Conservation (phyloP, 345 rosid species). For the Isatis tinctoria region DNA sequence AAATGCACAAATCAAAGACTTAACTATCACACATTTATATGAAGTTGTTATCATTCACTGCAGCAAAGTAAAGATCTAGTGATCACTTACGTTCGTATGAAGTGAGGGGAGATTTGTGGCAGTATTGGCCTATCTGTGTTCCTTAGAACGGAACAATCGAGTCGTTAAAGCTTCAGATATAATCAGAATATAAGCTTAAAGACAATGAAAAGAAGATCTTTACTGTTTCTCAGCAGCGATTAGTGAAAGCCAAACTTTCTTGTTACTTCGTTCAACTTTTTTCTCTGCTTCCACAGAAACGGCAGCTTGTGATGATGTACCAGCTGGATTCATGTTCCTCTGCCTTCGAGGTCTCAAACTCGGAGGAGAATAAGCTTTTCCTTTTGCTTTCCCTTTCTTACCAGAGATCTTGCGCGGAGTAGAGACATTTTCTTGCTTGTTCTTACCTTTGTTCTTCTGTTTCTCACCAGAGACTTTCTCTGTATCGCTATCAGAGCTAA, state of each 20-base stretch:
- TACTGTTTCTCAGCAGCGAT: background rate
- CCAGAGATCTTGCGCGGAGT: background rate
- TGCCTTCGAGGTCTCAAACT: background rate
- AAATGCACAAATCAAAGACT: background rate
- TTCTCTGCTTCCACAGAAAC: background rate
- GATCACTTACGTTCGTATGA: background rate
- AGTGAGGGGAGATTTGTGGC: background rate
- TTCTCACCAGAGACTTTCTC: background rate
- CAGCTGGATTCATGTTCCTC: background rate
- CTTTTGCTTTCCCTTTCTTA: background rate
- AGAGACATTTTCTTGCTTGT: background rate
- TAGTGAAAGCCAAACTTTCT: constrained; percentile 8
- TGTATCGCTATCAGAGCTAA: background rate
- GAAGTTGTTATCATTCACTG: background rate
- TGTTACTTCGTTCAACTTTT: background rate
- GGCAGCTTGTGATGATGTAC: background rate
- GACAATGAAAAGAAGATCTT: background rate
- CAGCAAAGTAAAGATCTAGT: background rate
- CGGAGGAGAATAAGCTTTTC: background rate
- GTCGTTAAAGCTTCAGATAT: background rate
- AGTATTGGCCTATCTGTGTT: background rate
- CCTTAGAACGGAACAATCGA: constrained; percentile 6
- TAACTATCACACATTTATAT: background rate
- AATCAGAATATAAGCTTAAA: background rate
- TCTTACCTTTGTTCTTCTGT: background rate